phyloP scores from a whole-genome alignment of 352 stramenopile genomes.

The Phytophthora meadii region DNA sequence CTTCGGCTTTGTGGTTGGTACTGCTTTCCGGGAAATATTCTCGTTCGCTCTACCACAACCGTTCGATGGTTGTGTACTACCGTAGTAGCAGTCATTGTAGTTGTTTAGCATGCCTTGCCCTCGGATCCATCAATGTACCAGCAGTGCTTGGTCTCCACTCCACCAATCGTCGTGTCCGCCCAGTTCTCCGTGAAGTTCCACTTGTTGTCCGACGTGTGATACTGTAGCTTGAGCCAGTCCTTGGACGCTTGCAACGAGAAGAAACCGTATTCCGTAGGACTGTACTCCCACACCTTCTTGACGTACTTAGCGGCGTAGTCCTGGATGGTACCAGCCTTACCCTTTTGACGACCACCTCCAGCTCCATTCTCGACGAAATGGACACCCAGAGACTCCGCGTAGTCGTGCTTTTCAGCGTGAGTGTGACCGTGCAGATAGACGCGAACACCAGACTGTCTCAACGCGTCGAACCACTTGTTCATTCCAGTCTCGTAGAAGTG shows the following conservation, averaged over 20 bases:
- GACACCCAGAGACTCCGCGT: conserved; percentile 39
- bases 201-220: conserved; percentile 2
- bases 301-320: conserved; percentile 46
- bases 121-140: conserved; percentile 6
- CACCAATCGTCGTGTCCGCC: not conserved
- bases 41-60: no score
- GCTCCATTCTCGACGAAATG: conserved; percentile 73
- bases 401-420: conserved; percentile 55
- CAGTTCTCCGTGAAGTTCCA: conserved; percentile 1
- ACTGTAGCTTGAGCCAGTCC: conserved; percentile 54
- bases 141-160: conserved; percentile 4
- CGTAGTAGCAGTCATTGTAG: no score
- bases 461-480: conserved; percentile 9
- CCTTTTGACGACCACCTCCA: conserved; percentile 62
- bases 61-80: no score
- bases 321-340: conserved; percentile 54
- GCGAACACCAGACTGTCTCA: conserved; percentile 38
- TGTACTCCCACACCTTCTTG: conserved; percentile 52
- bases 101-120: not conserved
- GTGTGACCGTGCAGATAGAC: conserved; percentile 40
- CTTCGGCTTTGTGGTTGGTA: no score
- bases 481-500: conserved; percentile 18
- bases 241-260: conserved; percentile 52
- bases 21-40: no score
- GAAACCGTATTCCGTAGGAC: conserved; percentile 13